These are phyloP conservation scores for Didymella sp. DNA, from an alignment of 2,329 filamentous ascomycete species.

Conservation along the genomic window DNA sequence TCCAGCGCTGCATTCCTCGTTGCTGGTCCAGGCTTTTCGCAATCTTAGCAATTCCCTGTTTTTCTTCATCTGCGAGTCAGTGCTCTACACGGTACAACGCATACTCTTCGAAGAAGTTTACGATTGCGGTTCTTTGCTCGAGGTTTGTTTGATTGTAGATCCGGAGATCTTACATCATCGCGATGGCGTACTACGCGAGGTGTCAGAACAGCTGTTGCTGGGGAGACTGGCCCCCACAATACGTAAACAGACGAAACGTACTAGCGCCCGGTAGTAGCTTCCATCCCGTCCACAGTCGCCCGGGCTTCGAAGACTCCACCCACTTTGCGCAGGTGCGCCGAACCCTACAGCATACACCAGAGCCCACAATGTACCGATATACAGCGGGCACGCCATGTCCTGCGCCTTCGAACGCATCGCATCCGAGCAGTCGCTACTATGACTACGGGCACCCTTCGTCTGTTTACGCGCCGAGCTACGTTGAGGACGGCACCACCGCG, in stretches of 20 bases:
- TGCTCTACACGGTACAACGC: neutral
- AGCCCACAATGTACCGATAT: constrained; percentile 43
- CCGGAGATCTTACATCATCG: constrained; percentile 1
- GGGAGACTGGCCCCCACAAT: constrained; percentile 1
- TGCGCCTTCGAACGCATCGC: constrained; percentile 36
- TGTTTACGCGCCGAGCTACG: constrained; percentile 44
- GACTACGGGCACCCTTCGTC: constrained; percentile 36
- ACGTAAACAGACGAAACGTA: constrained; percentile 10
- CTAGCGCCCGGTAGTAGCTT: constrained; percentile 15
- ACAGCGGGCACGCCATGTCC: constrained; percentile 48
- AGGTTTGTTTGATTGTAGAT: neutral
- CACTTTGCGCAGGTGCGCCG: constrained; percentile 31
- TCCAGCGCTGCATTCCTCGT: constrained; percentile 6
- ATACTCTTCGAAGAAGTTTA: neutral
- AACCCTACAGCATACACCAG: constrained; percentile 12
- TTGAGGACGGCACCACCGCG: constrained; percentile 44
- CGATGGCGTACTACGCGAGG: constrained; percentile 12
- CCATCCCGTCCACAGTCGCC: constrained; percentile 12
- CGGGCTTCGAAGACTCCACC: constrained; percentile 17
- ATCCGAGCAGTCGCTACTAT: constrained; percentile 34
- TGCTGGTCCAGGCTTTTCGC: constrained; percentile 3
- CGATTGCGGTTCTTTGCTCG: neutral
- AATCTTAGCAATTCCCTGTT: constrained; percentile 1
- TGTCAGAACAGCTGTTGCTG: constrained; percentile 11
- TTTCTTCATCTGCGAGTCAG: neutral